phyloP scores from a whole-genome alignment of 2,329 filamentous ascomycete species.

The Aureobasidium leucospermi region DNA sequence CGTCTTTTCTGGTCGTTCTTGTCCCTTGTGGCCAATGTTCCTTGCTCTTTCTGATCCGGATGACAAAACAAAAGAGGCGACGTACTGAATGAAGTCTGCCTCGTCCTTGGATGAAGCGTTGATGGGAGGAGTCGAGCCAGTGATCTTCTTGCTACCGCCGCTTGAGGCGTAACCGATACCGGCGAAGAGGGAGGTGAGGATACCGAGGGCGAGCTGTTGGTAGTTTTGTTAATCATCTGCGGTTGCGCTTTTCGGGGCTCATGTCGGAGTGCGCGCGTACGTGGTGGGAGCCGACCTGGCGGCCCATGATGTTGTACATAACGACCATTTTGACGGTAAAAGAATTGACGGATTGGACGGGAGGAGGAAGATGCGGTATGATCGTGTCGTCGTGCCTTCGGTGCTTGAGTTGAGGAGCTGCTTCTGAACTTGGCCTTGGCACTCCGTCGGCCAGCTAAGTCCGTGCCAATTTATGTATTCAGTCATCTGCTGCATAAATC shows the following conservation, averaged over 20 bases:
- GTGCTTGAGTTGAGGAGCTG: constrained; percentile 4
- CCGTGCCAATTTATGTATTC: neutral
- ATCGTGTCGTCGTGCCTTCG: neutral
- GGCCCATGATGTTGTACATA: constrained; percentile 45
- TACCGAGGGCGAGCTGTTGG: constrained; percentile 53
- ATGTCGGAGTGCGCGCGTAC: constrained; percentile 31
- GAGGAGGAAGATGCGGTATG: constrained; percentile 7
- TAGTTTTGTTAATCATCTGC: constrained; percentile 8
- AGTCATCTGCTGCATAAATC: neutral
- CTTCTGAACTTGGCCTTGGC: neutral
- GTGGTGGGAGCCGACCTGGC: constrained; percentile 48
- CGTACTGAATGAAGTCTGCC: constrained; percentile 61
- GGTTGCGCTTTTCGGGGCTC: neutral
- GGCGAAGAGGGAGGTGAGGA: constrained; percentile 43
- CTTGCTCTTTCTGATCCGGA: constrained; percentile 1
- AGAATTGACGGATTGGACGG: constrained; percentile 8
- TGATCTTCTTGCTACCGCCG: constrained; percentile 41
- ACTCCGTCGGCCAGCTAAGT: neutral
- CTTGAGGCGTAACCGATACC: constrained; percentile 38
- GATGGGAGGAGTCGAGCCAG: constrained; percentile 48
- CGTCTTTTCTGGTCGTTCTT: neutral
- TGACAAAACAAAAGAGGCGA: neutral
- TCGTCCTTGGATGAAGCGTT: constrained; percentile 60
- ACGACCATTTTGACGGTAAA: constrained; percentile 38
- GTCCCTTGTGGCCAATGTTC: neutral